A percentile compares a stretch with the other conserved stretches of the same genome.
Evolutionary conservation across 164 flowering plant genomes (phyloP).

Genomic region (Berberis vulgaris): DNA sequence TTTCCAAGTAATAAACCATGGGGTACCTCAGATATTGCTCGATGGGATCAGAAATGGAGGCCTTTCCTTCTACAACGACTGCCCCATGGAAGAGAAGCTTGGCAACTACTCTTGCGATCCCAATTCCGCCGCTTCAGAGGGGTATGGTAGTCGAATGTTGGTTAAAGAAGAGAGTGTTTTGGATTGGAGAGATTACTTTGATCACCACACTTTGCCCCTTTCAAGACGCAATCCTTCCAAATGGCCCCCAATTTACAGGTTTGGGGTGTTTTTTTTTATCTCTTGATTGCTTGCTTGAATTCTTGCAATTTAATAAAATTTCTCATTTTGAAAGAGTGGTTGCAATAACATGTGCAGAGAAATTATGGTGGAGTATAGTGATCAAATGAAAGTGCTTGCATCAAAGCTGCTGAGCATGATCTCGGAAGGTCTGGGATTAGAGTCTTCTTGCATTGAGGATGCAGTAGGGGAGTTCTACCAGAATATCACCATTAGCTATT

Average conservation of each 20-base stretch:
- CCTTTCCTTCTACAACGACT: conserved; percentile 43
- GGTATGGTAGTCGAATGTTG: conserved; percentile 84
- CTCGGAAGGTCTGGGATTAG: conserved; percentile 57
- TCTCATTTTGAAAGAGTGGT: background rate
- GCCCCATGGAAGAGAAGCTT: conserved; percentile 37
- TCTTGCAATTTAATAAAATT: background rate
- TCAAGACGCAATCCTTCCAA: conserved; percentile 53
- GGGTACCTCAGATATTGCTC: conserved; percentile 38
- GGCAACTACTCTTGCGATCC: conserved; percentile 48
- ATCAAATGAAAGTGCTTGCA: conserved; percentile 55
- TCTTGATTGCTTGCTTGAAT: background rate
- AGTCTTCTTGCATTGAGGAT: conserved; percentile 48
- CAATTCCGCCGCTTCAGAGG: conserved; percentile 56
- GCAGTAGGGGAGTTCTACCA: conserved; percentile 74
- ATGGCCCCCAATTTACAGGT: conserved; percentile 57
- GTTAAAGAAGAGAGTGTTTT: conserved; percentile 40
- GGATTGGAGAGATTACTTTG: conserved; percentile 95
- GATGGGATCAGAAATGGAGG: conserved; percentile 35
- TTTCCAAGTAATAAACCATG: conserved; percentile 71
- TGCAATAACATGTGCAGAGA: conserved; percentile 13
- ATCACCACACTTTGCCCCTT: conserved; percentile 80
- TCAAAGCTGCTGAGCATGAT: conserved; percentile 45
- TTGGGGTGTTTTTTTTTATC: background rate
- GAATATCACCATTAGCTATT: conserved; percentile 81
- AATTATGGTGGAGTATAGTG: conserved; percentile 49